A percentile compares a stretch with the other conserved stretches of the same genome.
Conservation (phyloP, 768 basidiomycete genomes). For the Suillus brevipes region DNA sequence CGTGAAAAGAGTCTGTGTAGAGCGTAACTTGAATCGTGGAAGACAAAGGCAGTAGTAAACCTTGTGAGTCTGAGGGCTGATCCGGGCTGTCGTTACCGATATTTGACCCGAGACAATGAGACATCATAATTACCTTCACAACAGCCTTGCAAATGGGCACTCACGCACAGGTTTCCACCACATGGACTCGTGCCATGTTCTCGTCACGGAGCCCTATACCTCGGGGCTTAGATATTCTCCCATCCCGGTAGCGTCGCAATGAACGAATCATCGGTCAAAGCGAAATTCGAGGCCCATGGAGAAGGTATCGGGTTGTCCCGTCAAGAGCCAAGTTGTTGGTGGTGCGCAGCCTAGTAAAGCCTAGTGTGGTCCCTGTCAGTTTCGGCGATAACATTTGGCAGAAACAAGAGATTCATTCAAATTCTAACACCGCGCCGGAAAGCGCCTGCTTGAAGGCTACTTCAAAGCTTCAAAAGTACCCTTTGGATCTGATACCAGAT, state of each 20-base stretch:
- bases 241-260: background rate
- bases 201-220: background rate
- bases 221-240: background rate
- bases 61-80: background rate
- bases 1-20: background rate
- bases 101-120: conserved; percentile 6
- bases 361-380: background rate
- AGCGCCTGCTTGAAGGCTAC: no score
- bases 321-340: background rate
- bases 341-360: background rate
- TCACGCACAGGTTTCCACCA: background rate
- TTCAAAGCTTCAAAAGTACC: background rate
- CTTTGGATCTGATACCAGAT: background rate
- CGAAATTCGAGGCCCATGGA: background rate
- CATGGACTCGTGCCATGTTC: background rate
- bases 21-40: background rate
- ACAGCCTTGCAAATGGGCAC: background rate
- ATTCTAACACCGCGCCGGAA: background rate
- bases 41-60: conserved; percentile 2
- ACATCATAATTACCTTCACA: background rate
- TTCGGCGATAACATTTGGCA: background rate
- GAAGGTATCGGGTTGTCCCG: background rate
- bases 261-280: background rate
- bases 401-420: background rate
- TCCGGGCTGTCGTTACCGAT: background rate